Evolutionary conservation across 257 asterid genomes (phyloP).

Genomic region (Gynochthodes officinalis): DNA sequence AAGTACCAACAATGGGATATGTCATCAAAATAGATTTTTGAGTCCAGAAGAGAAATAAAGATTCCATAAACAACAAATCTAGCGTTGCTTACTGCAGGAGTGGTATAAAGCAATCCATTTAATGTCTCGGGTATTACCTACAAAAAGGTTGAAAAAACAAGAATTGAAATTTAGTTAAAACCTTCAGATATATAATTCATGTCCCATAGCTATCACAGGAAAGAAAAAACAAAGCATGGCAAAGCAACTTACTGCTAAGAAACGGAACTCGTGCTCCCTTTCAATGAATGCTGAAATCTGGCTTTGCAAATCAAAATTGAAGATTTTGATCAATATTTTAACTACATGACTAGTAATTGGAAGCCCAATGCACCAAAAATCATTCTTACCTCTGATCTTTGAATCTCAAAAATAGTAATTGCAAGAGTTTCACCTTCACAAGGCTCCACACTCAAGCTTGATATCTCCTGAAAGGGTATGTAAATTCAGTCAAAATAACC

Average conservation of each 20-base stretch:
- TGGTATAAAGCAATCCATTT: slow-evolving; percentile 66
- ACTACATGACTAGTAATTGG: not conserved
- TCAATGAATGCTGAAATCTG: slow-evolving; percentile 91
- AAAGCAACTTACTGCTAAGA: slow-evolving; percentile 72
- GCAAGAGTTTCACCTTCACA: slow-evolving; percentile 72
- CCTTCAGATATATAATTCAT: not conserved
- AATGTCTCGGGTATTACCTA: slow-evolving; percentile 88
- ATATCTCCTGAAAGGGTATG: slow-evolving; percentile 61
- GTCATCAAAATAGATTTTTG: slow-evolving; percentile 13
- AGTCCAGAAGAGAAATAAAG: not conserved
- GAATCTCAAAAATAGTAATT: slow-evolving; percentile 81
- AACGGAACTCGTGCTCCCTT: slow-evolving; percentile 94
- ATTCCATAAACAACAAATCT: not conserved
- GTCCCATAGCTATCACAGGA: not conserved
- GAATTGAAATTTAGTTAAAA: not conserved
- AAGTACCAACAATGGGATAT: slow-evolving; percentile 1
- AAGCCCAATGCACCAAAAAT: slow-evolving; percentile 12
- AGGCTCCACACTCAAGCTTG: slow-evolving; percentile 95
- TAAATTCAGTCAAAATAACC: not conserved
- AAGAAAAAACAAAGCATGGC: slow-evolving; percentile 5
- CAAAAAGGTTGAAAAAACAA: slow-evolving; percentile 11
- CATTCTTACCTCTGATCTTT: slow-evolving; percentile 71
- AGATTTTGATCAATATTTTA: slow-evolving; percentile 17
- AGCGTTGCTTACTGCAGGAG: slow-evolving; percentile 60
- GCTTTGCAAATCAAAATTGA: slow-evolving; percentile 26